Evolutionary conservation across 139 green algal species (phyloP).

Genomic region (Chara braunii): DNA sequence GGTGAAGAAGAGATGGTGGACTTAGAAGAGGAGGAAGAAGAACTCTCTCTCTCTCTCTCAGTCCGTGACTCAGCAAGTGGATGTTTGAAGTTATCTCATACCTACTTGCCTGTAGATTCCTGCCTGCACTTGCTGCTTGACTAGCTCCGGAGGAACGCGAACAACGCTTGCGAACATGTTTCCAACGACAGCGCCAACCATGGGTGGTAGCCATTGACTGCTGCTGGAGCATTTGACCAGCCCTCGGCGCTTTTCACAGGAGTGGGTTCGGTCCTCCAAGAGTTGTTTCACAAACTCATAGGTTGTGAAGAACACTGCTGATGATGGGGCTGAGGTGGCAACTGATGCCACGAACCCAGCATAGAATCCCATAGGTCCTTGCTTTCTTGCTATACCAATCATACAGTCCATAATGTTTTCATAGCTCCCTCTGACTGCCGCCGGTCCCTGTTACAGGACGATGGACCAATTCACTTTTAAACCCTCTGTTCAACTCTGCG

Average conservation of each 20-base stretch:
- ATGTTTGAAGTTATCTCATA: too few relatives aligned
- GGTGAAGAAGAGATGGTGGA: too few relatives aligned
- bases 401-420: slow-evolving; percentile 30
- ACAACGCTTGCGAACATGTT: slow-evolving; percentile 43
- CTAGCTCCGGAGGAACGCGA: slow-evolving; percentile 42
- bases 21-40: too few relatives aligned
- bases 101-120: slow-evolving; percentile 32
- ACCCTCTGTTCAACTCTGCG: too few relatives aligned
- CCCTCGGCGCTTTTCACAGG: not conserved
- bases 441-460: too few relatives aligned
- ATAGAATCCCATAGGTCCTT: slow-evolving; percentile 21
- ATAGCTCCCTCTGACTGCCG: slow-evolving; percentile 27
- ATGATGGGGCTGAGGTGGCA: slow-evolving; percentile 38
- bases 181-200: slow-evolving; percentile 21
- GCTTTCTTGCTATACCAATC: slow-evolving; percentile 19
- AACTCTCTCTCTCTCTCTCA: too few relatives aligned
- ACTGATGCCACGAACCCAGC: slow-evolving; percentile 20
- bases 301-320: slow-evolving; percentile 41
- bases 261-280: too few relatives aligned
- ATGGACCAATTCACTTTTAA: too few relatives aligned
- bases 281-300: slow-evolving; percentile 39
- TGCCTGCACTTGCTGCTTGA: slow-evolving; percentile 46
- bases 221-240: not conserved
- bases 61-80: too few relatives aligned
- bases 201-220: slow-evolving; percentile 5